Evolutionary conservation across 1,284 basidiomycete species (phyloP).

Genomic region (Fistulinella staudtii): DNA sequence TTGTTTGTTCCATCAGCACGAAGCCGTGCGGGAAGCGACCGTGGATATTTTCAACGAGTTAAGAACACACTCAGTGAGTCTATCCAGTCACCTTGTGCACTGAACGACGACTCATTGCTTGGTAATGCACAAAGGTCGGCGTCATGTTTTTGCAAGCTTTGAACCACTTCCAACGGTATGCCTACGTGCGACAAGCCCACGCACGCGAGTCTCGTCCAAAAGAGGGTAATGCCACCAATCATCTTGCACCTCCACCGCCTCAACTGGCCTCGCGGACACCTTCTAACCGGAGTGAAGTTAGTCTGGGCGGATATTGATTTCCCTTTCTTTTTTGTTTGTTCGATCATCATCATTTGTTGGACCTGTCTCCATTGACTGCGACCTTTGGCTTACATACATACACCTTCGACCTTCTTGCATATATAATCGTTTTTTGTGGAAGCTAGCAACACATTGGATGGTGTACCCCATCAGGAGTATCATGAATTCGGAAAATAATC

Average conservation of each 20-base stretch:
- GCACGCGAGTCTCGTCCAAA: slow-evolving; percentile 48
- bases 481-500: too few species aligned
- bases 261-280: slow-evolving; percentile 38
- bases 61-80: slow-evolving; percentile 68
- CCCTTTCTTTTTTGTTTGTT: neutral
- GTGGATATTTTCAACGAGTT: slow-evolving; percentile 83
- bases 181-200: slow-evolving; percentile 73
- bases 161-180: slow-evolving; percentile 90
- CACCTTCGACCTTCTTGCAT: slow-evolving; percentile 31
- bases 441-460: too few species aligned
- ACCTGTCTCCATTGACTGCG: too few species aligned
- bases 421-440: slow-evolving; percentile 14
- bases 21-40: slow-evolving; percentile 70
- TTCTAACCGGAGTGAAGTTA: slow-evolving; percentile 48
- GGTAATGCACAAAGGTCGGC: slow-evolving; percentile 81
- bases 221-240: slow-evolving; percentile 31
- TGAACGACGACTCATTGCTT: too few species aligned
- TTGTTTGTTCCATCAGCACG: slow-evolving; percentile 84
- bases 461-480: too few species aligned
- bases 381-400: slow-evolving; percentile 12
- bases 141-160: slow-evolving; percentile 78
- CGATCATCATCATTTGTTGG: too few species aligned
- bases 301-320: slow-evolving; percentile 36
- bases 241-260: slow-evolving; percentile 33
- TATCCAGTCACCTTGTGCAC: neutral